These are phyloP conservation scores for Grigorovia yakushimaensis DNA, from an alignment of 805 yeast genomes.

Conservation along the genomic window DNA sequence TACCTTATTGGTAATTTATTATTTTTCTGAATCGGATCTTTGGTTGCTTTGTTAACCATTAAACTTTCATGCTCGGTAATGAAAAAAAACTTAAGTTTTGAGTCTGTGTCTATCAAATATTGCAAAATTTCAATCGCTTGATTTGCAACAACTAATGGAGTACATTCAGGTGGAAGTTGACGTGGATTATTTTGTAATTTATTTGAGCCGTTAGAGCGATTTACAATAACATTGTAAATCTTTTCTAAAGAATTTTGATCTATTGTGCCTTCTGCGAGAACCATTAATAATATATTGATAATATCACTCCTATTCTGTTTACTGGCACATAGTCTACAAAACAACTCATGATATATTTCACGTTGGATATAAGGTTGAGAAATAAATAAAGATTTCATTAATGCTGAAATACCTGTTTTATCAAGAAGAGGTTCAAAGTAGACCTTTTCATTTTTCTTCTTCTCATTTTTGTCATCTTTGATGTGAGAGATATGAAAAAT, in stretches of 20 bases:
- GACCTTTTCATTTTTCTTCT: constrained; percentile 10
- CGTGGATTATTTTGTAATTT: constrained; percentile 9
- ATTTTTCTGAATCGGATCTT: constrained; percentile 27
- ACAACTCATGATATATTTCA: constrained; percentile 53
- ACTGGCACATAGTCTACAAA: constrained; percentile 59
- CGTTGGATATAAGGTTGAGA: constrained; percentile 59
- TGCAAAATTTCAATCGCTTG: constrained; percentile 72
- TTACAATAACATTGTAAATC: constrained; percentile 47
- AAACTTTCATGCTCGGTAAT: constrained; percentile 63
- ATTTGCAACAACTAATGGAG: constrained; percentile 62
- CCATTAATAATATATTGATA: constrained; percentile 53
- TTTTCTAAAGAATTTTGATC: constrained; percentile 53
- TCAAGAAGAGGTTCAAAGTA: constrained; percentile 64
- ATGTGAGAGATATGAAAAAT: background rate
- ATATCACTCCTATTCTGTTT: constrained; percentile 73
- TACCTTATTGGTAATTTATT: constrained; percentile 64
- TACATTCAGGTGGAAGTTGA: constrained; percentile 47
- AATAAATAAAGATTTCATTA: constrained; percentile 60
- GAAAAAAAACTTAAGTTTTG: constrained; percentile 62
- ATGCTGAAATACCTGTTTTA: constrained; percentile 60
- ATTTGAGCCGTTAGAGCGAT: constrained; percentile 33
- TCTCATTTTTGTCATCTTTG: constrained; percentile 4
- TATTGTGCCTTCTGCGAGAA: constrained; percentile 65
- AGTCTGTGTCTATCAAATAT: constrained; percentile 55
- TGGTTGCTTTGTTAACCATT: constrained; percentile 31